phyloP scores from a whole-genome alignment of 805 yeast genomes.

The Wickerhamiella cacticola region DNA sequence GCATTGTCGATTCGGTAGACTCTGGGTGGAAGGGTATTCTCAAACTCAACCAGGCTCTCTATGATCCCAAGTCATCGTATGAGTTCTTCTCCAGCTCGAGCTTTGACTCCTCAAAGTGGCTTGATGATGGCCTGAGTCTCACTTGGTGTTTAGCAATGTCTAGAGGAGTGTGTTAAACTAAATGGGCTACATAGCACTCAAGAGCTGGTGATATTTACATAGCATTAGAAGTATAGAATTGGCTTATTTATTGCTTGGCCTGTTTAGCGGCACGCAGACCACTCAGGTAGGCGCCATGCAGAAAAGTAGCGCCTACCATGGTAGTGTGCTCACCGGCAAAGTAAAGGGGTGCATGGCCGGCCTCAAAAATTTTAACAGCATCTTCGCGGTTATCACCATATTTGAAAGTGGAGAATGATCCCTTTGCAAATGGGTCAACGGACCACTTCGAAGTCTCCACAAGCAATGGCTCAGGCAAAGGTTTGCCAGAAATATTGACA shows the following conservation, averaged over 20 bases:
- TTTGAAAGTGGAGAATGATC: slow-evolving; percentile 59
- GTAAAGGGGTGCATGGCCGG: slow-evolving; percentile 45
- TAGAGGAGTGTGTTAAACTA: slow-evolving; percentile 25
- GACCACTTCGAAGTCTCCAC: slow-evolving; percentile 51
- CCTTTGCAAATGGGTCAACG: slow-evolving; percentile 52
- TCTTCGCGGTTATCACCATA: slow-evolving; percentile 61
- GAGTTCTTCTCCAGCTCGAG: slow-evolving; percentile 41
- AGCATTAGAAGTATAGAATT: no score
- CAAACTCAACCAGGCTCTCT: slow-evolving; percentile 57
- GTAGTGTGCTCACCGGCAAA: slow-evolving; percentile 88
- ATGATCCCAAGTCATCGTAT: slow-evolving; percentile 51
- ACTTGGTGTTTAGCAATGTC: slow-evolving; percentile 74
- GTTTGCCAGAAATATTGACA: slow-evolving; percentile 18
- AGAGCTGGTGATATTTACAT: no score
- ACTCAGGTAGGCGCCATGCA: slow-evolving; percentile 77
- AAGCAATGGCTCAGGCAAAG: slow-evolving; percentile 31
- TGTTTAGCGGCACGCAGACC: slow-evolving; percentile 44
- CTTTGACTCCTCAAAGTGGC: slow-evolving; percentile 37
- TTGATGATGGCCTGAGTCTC: slow-evolving; percentile 70
- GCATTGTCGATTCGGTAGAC: slow-evolving; percentile 33
- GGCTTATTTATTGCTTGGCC: neutral
- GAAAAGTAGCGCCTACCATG: slow-evolving; percentile 77
- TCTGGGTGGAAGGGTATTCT: slow-evolving; percentile 60
- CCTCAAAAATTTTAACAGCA: slow-evolving; percentile 45
- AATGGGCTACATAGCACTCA: neutral